Base-by-base conservation (phyloP, 306 rosid species). In the Adenanthera pavonina region DNA sequence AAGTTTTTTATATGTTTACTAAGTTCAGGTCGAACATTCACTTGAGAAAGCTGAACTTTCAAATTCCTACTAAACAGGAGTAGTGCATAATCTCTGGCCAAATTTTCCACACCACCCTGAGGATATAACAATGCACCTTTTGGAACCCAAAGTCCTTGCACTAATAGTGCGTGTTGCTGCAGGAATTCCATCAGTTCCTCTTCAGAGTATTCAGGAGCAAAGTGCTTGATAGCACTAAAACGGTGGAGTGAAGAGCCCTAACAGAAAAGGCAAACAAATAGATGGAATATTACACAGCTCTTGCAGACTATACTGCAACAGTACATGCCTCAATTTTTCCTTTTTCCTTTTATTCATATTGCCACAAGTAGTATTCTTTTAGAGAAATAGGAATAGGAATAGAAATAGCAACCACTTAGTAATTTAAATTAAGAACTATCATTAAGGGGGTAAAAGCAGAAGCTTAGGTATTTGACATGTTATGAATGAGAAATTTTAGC, bases 61-160 rank as follows among this genome's bases (percentile, higher is more conserved):
- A 88, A 85, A 83, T 78, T 91, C 87, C 81, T 85, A 87, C 84
- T 71, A 70, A 92, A 92, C 80, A 86, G 77, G 72, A 71, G 53
- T 8, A 95, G 84, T 35, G 75, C 78, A 72, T 77, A 84, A 79
- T 92, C 90, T 86, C 97, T 87, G 48, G 94, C 90, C 65, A 86
- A 75, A 40, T 20, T 47, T 71, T 72, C 85, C 36, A 11, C 4
- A 3, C 84, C 85, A 59, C 77, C 86, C 41, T 51, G 40, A 49
- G 84, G 83, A 85, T 20, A 74, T 46, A 92, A 46, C 72, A 93
- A 83, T 47, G 60, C 17, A 86, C 90, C 85, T 89, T 86, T 93
- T 65, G 92, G 90, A 85, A 87, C 84, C 99, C 99, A 95, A 36
- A 88, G 91, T 80, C 95, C 99, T 79, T 88, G 90, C 59, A 92